Evolutionary conservation across 805 yeast species (phyloP), one percentile per base, ranked within the genome.

Genomic region (Dipodascopsis uninucleata): DNA sequence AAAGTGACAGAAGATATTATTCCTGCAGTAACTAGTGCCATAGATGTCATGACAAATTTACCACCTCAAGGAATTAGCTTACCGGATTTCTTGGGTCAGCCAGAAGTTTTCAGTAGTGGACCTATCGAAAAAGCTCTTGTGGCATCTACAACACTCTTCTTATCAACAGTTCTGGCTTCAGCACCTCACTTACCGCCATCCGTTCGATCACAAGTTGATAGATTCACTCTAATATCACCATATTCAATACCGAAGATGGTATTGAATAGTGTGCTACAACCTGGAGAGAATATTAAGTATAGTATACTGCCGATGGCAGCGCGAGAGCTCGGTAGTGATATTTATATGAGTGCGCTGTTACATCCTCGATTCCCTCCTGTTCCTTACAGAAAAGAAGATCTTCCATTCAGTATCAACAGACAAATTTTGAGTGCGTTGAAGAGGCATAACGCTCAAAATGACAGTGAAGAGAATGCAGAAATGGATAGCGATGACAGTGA

Each of bases 401-500:
- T 37, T 21, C 36, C 37, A 16, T 49, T 41, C 5, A 40, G 26
- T 23, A 29, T 42, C 10, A n/a, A 31, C 16, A 10, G 25, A 4
- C 25, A 28, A n/a, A 24, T 29, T 28, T 10, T 43, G 28, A 47
- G 41, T 7, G 22, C 22, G n/a, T 35, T 40, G 36, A 32, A 18
- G 16, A 28, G 29, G 3, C n/a, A n/a, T n/a, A n/a, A n/a, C n/a
- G n/a, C n/a, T n/a, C n/a, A n/a, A n/a, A 23, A 21, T 28, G 29
- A n/a, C 51, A 33, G 40, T 42, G 47, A 47, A 39, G 47, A 25
- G 21, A 31, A 42, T 7, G 52, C 43, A 9, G 31, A 38, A 5
- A 32, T 39, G 22, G 35, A 32, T 12, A 44, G 47, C 39, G 40
- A 43, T 24, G 36, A 36, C 31, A 49, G 35, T 37, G 70, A 64